Base-by-base conservation (phyloP, 192 early-diverging fungal genomes). In the Thamnidium elegans region DNA sequence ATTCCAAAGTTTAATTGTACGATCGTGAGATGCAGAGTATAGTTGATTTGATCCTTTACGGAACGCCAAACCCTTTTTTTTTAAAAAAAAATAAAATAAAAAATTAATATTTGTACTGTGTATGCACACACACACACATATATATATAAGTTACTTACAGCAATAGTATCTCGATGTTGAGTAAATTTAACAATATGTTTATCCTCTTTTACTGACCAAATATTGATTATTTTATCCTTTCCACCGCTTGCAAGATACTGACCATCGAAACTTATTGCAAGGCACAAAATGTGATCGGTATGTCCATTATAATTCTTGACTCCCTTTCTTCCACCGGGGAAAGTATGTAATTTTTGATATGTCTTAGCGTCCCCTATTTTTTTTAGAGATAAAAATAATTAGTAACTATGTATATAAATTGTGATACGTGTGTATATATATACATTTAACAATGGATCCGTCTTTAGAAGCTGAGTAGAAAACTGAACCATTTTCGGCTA, bases 1-100 rank as follows among this genome's bases (percentile, higher is more conserved):
- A 72, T 99, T 95, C 96, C 96, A 99, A 34, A 98, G 55, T 72
- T 99, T 99, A 71, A 99, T 86, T 45, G 93, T 93, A 54, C 97
- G 91, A 69, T 99, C 97, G 20, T 78, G 76, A 6, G 93, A 92
- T 61, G 86, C 87, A 55, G 92, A 91, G 73, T 98, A 99, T 36
- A 99, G 82, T 58, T 93, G 88, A 72, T 88, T 81, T 58, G 74
- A 63, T 21, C 89, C 87, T 66, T 83, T 86, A 46, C 94, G 88
- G 78, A 99, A 99, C 13, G 80, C 85, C 63, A 98, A 78, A 17
- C 89, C 84, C 84, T 86, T 26, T 26, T 26, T 26, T 26, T 26
- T n/a, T n/a, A n/a, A n/a, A 23, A 17, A 50, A 59, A 13, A 32
- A 26, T 50, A 50, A 30, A 32, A 45, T 1, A 0, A 23, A 58